Percentiles rank a stretch among this genome's conserved stretches.
phyloP scores from a whole-genome alignment of 2,329 filamentous ascomycete genomes.

The Neurospora crassa region DNA sequence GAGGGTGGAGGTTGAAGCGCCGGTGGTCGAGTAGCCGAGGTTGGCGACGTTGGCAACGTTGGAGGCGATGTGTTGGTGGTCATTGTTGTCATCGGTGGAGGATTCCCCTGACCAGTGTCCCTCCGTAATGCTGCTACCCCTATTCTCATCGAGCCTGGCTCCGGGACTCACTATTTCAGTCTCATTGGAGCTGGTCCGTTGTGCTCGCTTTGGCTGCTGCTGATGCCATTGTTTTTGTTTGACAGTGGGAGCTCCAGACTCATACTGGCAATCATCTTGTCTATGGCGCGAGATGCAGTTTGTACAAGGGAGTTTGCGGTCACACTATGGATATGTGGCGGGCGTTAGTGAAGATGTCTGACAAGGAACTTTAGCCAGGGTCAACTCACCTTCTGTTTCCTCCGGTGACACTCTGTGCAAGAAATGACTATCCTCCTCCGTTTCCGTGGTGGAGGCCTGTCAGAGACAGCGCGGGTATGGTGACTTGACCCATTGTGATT shows the following conservation, averaged over 20 bases:
- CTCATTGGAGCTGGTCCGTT: neutral
- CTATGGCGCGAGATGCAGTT: constrained; percentile 51
- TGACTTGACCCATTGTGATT: neutral
- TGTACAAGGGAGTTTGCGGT: constrained; percentile 48
- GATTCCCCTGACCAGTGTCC: neutral
- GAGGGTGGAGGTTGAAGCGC: constrained; percentile 45
- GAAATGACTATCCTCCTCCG: constrained; percentile 51
- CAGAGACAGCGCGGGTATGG: neutral
- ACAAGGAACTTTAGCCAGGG: neutral
- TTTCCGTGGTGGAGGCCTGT: constrained; percentile 39
- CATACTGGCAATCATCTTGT: constrained; percentile 46
- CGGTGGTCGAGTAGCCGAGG: constrained; percentile 45
- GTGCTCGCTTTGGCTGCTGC: neutral
- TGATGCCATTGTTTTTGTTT: constrained; percentile 25
- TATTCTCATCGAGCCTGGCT: neutral
- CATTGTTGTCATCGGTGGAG: neutral
- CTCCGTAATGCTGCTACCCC: neutral
- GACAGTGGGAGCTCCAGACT: constrained; percentile 37
- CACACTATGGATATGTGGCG: constrained; percentile 33
- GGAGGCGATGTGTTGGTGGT: constrained; percentile 17
- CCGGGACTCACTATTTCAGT: neutral
- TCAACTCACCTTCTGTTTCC: constrained; percentile 46
- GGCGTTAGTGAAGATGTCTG: neutral
- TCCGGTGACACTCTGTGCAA: constrained; percentile 54
- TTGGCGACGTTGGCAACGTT: constrained; percentile 34